Evolutionary conservation across 2,329 filamentous ascomycete species (phyloP).

Genomic region (Raffaelea arxii): DNA sequence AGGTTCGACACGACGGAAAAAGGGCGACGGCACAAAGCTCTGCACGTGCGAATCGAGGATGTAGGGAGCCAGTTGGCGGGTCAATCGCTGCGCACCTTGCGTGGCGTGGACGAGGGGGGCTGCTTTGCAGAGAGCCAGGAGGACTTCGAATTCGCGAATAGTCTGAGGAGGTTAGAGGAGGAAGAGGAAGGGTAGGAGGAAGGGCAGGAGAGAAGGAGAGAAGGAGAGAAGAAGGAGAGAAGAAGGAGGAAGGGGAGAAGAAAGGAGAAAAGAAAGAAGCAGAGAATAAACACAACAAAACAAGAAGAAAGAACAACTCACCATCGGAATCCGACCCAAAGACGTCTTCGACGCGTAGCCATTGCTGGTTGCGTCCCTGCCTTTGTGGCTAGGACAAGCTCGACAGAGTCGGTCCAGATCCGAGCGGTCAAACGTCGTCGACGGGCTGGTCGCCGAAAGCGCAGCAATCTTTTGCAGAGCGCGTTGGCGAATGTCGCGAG

Average conservation of each 20-base stretch:
- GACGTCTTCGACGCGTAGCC: constrained; percentile 30
- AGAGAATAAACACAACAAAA: no score
- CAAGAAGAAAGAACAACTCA: no score
- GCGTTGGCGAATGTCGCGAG: constrained; percentile 48
- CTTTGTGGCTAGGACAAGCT: constrained; percentile 38
- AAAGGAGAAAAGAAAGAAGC: no score
- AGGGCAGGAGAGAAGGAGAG: constrained; percentile 2
- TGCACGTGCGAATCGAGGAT: constrained; percentile 77
- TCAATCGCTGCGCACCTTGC: constrained; percentile 68
- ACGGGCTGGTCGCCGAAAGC: constrained; percentile 46
- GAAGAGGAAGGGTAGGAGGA: neutral
- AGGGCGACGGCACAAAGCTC: constrained; percentile 67
- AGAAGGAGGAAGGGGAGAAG: no score
- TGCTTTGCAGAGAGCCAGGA: constrained; percentile 85
- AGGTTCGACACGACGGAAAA: constrained; percentile 72
- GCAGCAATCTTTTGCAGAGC: constrained; percentile 57
- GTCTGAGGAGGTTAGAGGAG: constrained; percentile 26
- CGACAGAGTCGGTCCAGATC: constrained; percentile 54
- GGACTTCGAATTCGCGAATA: constrained; percentile 81
- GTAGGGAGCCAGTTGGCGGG: constrained; percentile 73
- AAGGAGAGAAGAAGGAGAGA: neutral
- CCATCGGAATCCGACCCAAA: constrained; percentile 49
- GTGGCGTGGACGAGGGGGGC: constrained; percentile 62
- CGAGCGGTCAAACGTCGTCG: constrained; percentile 47
- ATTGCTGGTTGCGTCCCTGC: no score